Evolutionary conservation across 305 asterid species (phyloP).

Genomic region (Petunia hybrid): DNA sequence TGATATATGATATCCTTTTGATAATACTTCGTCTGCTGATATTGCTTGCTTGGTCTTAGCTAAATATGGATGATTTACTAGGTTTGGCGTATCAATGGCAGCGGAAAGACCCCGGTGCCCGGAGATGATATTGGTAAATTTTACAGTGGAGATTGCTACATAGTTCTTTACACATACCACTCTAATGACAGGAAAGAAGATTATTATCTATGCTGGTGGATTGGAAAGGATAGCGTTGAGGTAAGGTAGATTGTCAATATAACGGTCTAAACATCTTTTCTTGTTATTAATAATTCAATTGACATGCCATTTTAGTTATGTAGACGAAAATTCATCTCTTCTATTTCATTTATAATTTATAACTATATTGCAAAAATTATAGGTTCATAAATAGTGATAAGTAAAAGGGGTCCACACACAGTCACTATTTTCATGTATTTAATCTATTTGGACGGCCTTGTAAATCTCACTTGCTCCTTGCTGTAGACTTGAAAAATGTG

Average conservation of each 20-base stretch:
- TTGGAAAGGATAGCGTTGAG: conserved; percentile 95
- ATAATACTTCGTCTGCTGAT: not conserved
- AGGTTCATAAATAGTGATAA: not conserved
- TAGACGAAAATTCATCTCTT: not conserved
- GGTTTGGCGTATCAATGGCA: conserved; percentile 93
- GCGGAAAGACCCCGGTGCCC: conserved; percentile 79
- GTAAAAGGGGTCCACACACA: not conserved
- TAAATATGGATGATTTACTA: conserved; percentile 40
- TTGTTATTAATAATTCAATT: not conserved
- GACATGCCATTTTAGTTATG: not conserved
- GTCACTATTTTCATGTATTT: conserved; percentile 18
- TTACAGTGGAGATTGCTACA: conserved; percentile 92
- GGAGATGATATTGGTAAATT: conserved; percentile 85
- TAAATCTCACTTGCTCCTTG: not conserved
- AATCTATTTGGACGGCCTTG: not conserved
- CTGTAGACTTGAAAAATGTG: not conserved
- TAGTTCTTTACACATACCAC: conserved; percentile 86
- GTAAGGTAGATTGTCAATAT: conserved; percentile 47
- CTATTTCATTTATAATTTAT: not conserved
- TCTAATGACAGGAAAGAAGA: conserved; percentile 89
- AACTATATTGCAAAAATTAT: not conserved
- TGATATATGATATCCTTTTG: conserved; percentile 14
- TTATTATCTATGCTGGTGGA: conserved; percentile 87
- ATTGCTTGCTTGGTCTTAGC: not conserved
- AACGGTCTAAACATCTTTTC: not conserved